phyloP scores from a whole-genome alignment of 257 asterid genomes.

The Solanum sejunctum region DNA sequence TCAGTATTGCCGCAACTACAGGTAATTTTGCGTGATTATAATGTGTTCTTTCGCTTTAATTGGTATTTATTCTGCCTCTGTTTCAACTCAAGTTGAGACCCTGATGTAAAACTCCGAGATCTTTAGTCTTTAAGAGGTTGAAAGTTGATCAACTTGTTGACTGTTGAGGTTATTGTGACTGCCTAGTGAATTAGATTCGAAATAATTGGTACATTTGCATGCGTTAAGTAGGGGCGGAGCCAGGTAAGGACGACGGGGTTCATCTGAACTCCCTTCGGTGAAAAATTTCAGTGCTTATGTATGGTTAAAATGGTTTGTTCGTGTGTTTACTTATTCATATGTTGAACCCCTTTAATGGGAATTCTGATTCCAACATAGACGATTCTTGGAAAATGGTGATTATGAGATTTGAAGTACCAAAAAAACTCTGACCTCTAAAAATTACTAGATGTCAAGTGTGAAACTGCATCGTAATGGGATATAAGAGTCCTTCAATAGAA shows the following conservation, averaged over 20 bases:
- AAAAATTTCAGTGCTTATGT: neutral
- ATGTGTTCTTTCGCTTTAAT: neutral
- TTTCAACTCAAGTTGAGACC: neutral
- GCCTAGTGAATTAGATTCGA: neutral
- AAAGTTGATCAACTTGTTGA: neutral
- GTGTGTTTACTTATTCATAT: neutral
- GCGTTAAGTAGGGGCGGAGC: neutral
- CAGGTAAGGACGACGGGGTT: neutral
- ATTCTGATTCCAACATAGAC: neutral
- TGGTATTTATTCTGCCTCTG: neutral
- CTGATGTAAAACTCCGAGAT: neutral
- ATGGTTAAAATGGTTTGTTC: neutral
- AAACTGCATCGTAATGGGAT: fast-evolving
- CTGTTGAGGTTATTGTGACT: neutral
- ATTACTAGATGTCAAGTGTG: neutral
- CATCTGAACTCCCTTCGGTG: too few relatives aligned
- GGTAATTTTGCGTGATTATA: neutral
- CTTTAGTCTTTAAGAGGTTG: neutral
- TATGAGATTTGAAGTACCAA: neutral
- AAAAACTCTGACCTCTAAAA: neutral
- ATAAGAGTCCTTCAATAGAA: neutral
- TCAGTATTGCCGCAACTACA: constrained; percentile 20
- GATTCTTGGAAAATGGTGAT: neutral
- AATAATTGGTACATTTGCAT: neutral
- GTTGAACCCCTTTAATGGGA: neutral